Evolutionary conservation across 345 rosid genomes (phyloP).

Genomic region (Garcia nutans): DNA sequence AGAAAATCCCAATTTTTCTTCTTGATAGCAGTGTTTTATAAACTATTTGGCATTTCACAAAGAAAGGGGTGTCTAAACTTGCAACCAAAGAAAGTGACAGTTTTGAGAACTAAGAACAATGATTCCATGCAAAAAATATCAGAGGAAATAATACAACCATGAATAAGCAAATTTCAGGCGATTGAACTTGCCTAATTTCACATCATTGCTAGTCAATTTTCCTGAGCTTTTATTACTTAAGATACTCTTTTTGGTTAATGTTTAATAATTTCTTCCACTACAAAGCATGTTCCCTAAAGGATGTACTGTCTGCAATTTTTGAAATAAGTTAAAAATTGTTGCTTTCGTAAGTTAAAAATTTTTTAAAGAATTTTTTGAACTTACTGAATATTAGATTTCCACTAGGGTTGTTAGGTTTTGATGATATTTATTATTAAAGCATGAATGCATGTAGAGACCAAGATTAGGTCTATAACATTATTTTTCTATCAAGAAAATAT

Average conservation of each 20-base stretch:
- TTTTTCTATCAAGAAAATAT: not conserved
- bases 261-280: too few relatives aligned
- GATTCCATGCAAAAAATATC: not conserved
- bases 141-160: not conserved
- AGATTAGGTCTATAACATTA: not conserved
- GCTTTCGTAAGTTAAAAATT: not conserved
- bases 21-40: not conserved
- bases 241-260: not conserved
- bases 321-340: not conserved
- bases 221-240: not conserved
- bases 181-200: not conserved
- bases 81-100: not conserved
- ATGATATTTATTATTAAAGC: not conserved
- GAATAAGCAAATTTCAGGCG: not conserved
- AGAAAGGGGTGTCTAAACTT: not conserved
- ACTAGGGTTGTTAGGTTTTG: not conserved
- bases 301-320: not conserved
- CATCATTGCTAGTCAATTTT: not conserved
- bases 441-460: not conserved
- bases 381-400: not conserved
- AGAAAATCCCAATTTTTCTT: not conserved
- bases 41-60: not conserved
- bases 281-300: not conserved
- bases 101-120: not conserved
- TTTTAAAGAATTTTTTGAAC: too few relatives aligned